phyloP scores from a whole-genome alignment of 2,329 filamentous ascomycete species.

The Fusarium proliferatum region DNA sequence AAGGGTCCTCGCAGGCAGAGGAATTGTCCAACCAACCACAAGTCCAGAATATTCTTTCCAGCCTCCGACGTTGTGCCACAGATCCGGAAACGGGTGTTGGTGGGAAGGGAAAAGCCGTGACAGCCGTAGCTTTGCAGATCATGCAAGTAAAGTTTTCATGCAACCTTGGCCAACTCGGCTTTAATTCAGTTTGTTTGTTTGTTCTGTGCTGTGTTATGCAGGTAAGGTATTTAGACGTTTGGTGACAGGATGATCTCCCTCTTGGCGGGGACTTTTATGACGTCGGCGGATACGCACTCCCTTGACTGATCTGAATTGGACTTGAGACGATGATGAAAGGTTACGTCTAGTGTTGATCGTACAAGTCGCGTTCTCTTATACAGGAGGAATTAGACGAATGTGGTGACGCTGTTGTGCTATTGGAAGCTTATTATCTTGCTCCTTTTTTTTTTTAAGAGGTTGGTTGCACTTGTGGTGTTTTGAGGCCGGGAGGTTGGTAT shows the following conservation, averaged over 20 bases:
- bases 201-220: background rate
- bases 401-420: constrained; percentile 21
- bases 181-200: background rate
- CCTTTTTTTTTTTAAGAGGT: constrained; percentile 28
- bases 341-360: background rate
- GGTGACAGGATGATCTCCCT: background rate
- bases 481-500: constrained; percentile 33
- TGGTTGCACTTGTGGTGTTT: constrained; percentile 23
- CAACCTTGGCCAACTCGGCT: background rate
- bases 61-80: constrained; percentile 16
- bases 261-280: constrained; percentile 13
- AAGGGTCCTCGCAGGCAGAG: constrained; percentile 1
- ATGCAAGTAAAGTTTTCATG: constrained; percentile 3
- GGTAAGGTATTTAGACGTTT: background rate
- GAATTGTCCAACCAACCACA: constrained; percentile 30
- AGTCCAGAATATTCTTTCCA: constrained; percentile 17
- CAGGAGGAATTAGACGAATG: background rate
- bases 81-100: constrained; percentile 20
- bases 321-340: constrained; percentile 5
- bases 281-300: constrained; percentile 26
- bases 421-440: constrained; percentile 17
- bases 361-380: background rate
- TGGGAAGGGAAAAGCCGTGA: constrained; percentile 14
- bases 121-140: constrained; percentile 24
- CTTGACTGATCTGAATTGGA: background rate